Evolutionary conservation across 164 flowering plant species (phyloP).

Genomic region (Annona cherimola): DNA sequence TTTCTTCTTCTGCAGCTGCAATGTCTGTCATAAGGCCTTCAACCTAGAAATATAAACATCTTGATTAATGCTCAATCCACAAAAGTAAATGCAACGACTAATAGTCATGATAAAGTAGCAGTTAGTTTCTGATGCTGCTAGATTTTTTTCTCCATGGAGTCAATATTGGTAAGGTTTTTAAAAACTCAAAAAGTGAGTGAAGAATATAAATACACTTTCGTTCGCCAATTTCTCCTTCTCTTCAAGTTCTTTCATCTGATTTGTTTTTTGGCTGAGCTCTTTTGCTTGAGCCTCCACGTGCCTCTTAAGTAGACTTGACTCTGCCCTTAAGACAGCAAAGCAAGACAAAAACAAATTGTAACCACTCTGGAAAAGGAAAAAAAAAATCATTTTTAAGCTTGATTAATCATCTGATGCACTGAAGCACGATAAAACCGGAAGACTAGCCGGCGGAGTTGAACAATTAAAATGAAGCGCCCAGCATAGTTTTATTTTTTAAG

Average conservation of each 20-base stretch:
- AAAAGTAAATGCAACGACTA: background rate
- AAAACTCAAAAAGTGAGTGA: background rate
- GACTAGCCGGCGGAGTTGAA: no score
- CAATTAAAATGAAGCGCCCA: no score
- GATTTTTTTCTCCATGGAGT: no score
- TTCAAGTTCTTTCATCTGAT: slow-evolving; percentile 63
- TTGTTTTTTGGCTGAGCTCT: slow-evolving; percentile 66
- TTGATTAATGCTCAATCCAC: background rate
- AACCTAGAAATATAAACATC: slow-evolving; percentile 37
- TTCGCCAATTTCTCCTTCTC: slow-evolving; percentile 88
- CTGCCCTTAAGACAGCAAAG: slow-evolving; percentile 68
- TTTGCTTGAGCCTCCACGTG: slow-evolving; percentile 67
- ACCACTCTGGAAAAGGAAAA: no score
- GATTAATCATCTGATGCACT: no score
- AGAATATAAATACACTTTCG: slow-evolving; percentile 51
- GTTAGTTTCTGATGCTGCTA: no score
- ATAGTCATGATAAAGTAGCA: no score
- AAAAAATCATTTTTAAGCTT: no score
- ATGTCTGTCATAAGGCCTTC: slow-evolving; percentile 97
- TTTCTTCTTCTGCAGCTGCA: slow-evolving; percentile 94
- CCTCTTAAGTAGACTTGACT: slow-evolving; percentile 61
- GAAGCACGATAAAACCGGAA: no score
- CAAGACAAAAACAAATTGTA: slow-evolving; percentile 2
- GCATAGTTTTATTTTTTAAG: no score
- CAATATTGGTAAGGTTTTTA: background rate